A percentile compares a stretch with the other conserved stretches of the same genome.
Evolutionary conservation across 371 early-diverging fungal genomes (phyloP).

Genomic region (Rhizopus sp.): DNA sequence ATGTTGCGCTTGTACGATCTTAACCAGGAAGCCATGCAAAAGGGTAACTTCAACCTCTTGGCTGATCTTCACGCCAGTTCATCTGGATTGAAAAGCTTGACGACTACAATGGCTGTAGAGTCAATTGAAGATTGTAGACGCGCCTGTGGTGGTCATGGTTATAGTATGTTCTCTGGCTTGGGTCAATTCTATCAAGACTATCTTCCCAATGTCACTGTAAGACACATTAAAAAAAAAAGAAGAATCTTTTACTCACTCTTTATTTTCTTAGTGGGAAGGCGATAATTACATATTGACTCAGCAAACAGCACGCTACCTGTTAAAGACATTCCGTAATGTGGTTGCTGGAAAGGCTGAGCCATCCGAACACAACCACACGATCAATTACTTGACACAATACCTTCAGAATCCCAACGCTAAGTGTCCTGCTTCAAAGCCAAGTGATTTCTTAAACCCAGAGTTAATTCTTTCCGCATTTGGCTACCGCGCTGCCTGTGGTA

Average conservation of each 20-base stretch:
- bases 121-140: conserved; percentile 78
- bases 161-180: conserved; percentile 73
- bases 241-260: neutral
- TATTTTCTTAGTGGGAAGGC: conserved; percentile 61
- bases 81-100: conserved; percentile 82
- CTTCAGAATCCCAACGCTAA: conserved; percentile 53
- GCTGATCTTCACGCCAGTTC: conserved; percentile 86
- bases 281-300: conserved; percentile 78
- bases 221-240: conserved; percentile 9
- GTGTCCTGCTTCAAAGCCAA: conserved; percentile 44
- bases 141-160: conserved; percentile 86
- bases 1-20: conserved; percentile 64
- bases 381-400: conserved; percentile 54
- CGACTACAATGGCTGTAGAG: conserved; percentile 69
- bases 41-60: conserved; percentile 56
- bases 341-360: conserved; percentile 53
- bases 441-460: conserved; percentile 62
- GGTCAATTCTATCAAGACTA: conserved; percentile 67
- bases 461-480: conserved; percentile 66
- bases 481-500: conserved; percentile 66
- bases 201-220: conserved; percentile 62
- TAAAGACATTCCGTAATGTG: conserved; percentile 58
- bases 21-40: conserved; percentile 56
- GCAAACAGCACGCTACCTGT: conserved; percentile 71
- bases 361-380: conserved; percentile 53